Evolutionary conservation across 345 rosid species (phyloP).

Genomic region (Euphorbia tirucalli): DNA sequence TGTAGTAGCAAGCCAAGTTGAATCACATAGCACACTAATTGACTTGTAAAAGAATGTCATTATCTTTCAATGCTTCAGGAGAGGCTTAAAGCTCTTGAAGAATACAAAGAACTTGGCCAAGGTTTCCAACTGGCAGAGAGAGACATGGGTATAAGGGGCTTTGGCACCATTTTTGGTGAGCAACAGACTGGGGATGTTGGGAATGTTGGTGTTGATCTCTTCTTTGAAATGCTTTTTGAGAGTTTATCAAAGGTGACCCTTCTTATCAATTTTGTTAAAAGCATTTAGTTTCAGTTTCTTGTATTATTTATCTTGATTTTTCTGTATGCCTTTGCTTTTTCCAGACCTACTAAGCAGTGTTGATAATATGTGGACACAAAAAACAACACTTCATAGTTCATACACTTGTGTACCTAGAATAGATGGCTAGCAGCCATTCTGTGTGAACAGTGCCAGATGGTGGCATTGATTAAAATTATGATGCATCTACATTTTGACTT

Average conservation of each 20-base stretch:
- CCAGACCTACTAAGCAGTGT: conserved; percentile 5
- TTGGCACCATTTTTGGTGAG: conserved; percentile 95
- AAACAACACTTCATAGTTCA: not conserved
- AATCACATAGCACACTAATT: conserved; percentile 6
- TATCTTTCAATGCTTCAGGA: conserved; percentile 53
- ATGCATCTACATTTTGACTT: conserved; percentile 24
- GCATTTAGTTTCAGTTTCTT: not conserved
- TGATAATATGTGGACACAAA: conserved; percentile 5
- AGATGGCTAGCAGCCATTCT: not conserved
- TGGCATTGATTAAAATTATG: conserved; percentile 4
- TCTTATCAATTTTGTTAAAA: conserved; percentile 13
- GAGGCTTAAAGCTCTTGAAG: conserved; percentile 89
- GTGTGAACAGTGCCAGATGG: no score
- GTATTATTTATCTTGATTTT: not conserved
- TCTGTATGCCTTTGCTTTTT: conserved; percentile 10
- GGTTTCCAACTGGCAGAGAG: conserved; percentile 97
- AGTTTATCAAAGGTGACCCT: conserved; percentile 78
- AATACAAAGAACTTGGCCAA: conserved; percentile 90
- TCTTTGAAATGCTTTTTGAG: conserved; percentile 97
- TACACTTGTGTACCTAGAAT: not conserved
- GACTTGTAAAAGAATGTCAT: conserved; percentile 3
- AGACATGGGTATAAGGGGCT: conserved; percentile 98
- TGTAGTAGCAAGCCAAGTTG: conserved; percentile 3
- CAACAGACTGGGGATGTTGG: conserved; percentile 99
- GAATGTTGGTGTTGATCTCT: conserved; percentile 89